Conservation (phyloP, 73 alveolate species). For the Paramecium bursaria region DNA sequence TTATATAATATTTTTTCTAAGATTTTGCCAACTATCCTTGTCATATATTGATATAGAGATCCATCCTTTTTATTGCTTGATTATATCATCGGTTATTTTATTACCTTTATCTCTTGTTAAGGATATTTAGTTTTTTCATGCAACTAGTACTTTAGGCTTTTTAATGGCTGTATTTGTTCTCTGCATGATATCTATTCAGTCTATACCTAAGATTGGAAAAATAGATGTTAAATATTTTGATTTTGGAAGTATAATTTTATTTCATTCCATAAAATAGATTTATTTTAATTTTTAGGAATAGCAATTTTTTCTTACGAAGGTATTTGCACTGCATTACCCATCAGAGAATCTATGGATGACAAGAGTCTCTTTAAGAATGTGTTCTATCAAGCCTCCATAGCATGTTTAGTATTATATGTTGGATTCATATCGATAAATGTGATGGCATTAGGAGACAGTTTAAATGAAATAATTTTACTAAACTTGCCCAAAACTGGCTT, state of each 20-base stretch:
- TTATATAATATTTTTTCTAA: conserved; percentile 22
- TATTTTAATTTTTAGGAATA: conserved; percentile 34
- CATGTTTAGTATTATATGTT: not conserved
- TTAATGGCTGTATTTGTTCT: conserved; percentile 36
- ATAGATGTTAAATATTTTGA: no score
- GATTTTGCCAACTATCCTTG: not conserved
- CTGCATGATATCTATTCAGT: not conserved
- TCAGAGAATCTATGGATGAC: conserved; percentile 39
- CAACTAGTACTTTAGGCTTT: conserved; percentile 46
- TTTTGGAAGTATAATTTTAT: conserved; percentile 15
- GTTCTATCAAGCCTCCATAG: not conserved
- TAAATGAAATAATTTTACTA: conserved; percentile 17
- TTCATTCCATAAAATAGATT: not conserved
- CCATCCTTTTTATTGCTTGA: not conserved
- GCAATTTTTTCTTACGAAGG: conserved; percentile 59
- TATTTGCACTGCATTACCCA: conserved; percentile 44
- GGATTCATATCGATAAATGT: conserved; percentile 28
- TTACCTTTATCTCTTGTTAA: conserved; percentile 12
- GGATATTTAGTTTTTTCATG: conserved; percentile 38
- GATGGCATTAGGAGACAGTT: conserved; percentile 1
- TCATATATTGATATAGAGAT: no score
- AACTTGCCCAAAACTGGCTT: not conserved
- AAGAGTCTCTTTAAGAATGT: not conserved
- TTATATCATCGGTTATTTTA: not conserved
- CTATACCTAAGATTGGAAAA: conserved; percentile 8